phyloP scores from a whole-genome alignment of 306 rosid genomes.

The Carpinus viminea region DNA sequence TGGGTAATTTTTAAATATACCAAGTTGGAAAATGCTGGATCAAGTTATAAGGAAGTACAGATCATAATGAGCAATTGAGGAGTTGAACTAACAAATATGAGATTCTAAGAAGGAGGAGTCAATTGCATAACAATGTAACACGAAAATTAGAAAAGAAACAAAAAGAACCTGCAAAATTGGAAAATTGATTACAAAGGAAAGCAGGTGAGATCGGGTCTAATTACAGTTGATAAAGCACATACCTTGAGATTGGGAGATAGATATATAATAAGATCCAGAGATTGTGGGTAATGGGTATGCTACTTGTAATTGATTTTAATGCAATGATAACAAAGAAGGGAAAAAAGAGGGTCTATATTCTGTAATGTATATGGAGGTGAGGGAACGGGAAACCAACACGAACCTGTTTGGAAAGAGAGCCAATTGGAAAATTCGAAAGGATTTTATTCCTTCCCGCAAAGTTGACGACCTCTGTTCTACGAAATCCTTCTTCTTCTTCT shows the following conservation, averaged over 20 bases:
- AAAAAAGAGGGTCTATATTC: not conserved
- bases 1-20: not conserved
- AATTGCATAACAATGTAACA: not conserved
- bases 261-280: not conserved
- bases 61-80: not conserved
- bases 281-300: not conserved
- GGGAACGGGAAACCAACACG: slow-evolving; percentile 6
- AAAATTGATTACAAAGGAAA: not conserved
- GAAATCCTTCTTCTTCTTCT: not conserved
- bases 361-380: not conserved
- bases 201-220: not conserved
- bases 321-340: not conserved
- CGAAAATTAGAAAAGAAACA: not conserved
- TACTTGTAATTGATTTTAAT: not conserved
- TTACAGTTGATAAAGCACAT: not conserved
- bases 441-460: slow-evolving; percentile 27
- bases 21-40: not conserved
- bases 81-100: not conserved
- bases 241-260: not conserved
- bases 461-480: not conserved
- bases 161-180: not conserved
- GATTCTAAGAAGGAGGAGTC: not conserved
- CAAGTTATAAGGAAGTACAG: not conserved
- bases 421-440: slow-evolving; percentile 14
- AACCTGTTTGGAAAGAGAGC: slow-evolving; percentile 28